Percentiles rank a stretch among this genome's conserved stretches.
Conservation (phyloP, 495 filamentous ascomycete species). For the Tuber indicum region DNA sequence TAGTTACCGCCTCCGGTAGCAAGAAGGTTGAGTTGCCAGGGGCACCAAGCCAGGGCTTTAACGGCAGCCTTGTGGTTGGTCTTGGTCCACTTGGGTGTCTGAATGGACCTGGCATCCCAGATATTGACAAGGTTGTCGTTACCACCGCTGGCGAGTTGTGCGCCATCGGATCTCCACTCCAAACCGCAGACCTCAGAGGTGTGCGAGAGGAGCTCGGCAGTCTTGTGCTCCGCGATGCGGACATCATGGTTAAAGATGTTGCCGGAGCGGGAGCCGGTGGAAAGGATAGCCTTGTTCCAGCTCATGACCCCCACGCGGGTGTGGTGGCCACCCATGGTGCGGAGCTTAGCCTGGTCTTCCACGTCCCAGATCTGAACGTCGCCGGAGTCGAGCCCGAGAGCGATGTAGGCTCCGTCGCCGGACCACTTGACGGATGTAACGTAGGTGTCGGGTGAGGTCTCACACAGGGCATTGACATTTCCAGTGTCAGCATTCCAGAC, state of each 20-base stretch:
- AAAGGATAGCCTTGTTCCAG: slow-evolving; percentile 96
- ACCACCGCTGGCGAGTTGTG: slow-evolving; percentile 91
- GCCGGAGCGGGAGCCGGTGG: slow-evolving; percentile 86
- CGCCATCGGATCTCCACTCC: slow-evolving; percentile 92
- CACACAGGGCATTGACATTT: slow-evolving; percentile 74
- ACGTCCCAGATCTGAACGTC: slow-evolving; percentile 99
- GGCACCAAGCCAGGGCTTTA: slow-evolving; percentile 97
- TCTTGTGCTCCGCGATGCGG: slow-evolving; percentile 93
- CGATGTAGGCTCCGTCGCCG: slow-evolving; percentile 90
- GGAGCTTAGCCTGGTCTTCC: slow-evolving; percentile 85
- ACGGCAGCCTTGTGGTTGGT: slow-evolving; percentile 98
- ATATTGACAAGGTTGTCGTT: slow-evolving; percentile 99
- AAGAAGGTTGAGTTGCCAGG: slow-evolving; percentile 94
- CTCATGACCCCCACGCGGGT: slow-evolving; percentile 95
- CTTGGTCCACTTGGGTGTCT: slow-evolving; percentile 96
- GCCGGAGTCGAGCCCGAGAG: slow-evolving; percentile 87
- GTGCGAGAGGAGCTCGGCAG: slow-evolving; percentile 91
- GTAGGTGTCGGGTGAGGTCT: slow-evolving; percentile 83
- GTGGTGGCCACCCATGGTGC: slow-evolving; percentile 97
- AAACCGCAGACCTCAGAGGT: slow-evolving; percentile 96
- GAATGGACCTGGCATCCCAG: slow-evolving; percentile 92
- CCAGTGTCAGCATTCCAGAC: slow-evolving; percentile 98
- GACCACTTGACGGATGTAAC: slow-evolving; percentile 99
- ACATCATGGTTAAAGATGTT: slow-evolving; percentile 99
- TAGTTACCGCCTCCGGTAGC: slow-evolving; percentile 95